These are phyloP conservation scores for Clavispora fructus DNA, from an alignment of 805 yeast genomes.

Conservation along the genomic window DNA sequence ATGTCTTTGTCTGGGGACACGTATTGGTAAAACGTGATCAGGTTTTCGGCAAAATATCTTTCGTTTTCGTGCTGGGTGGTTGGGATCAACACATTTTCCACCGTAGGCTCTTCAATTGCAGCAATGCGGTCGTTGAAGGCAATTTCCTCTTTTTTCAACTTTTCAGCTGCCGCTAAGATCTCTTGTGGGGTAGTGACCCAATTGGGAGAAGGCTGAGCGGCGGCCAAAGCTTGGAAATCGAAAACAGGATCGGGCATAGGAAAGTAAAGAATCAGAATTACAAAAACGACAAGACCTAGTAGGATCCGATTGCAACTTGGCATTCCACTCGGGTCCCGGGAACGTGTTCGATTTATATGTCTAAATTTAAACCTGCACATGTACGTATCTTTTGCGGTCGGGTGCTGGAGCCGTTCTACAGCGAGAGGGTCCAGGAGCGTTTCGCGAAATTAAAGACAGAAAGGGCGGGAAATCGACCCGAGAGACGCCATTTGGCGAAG, in stretches of 20 bases:
- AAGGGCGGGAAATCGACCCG: neutral
- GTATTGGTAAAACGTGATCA: constrained; percentile 64
- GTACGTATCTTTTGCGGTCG: neutral
- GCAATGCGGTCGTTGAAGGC: constrained; percentile 53
- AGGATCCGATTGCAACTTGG: neutral
- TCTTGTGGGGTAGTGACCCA: constrained; percentile 60
- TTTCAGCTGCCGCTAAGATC: constrained; percentile 38
- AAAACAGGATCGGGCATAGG: neutral
- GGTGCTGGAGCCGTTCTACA: neutral
- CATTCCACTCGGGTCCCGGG: neutral
- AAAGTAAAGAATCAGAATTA: neutral
- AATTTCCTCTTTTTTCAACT: constrained; percentile 39
- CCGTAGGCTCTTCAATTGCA: constrained; percentile 41
- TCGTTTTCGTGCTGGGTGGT: constrained; percentile 48
- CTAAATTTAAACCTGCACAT: neutral
- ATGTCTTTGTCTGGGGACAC: constrained; percentile 61
- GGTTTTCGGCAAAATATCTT: constrained; percentile 41
- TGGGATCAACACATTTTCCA: constrained; percentile 53
- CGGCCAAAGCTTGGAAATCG: constrained; percentile 2
- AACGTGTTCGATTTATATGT: neutral
- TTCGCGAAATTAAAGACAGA: no score
- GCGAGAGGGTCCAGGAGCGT: neutral
- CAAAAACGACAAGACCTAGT: neutral
- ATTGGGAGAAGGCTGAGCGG: constrained; percentile 25
- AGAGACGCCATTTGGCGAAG: neutral